phyloP scores from a whole-genome alignment of 2,329 filamentous ascomycete genomes.

The Fusarium anguioides region DNA sequence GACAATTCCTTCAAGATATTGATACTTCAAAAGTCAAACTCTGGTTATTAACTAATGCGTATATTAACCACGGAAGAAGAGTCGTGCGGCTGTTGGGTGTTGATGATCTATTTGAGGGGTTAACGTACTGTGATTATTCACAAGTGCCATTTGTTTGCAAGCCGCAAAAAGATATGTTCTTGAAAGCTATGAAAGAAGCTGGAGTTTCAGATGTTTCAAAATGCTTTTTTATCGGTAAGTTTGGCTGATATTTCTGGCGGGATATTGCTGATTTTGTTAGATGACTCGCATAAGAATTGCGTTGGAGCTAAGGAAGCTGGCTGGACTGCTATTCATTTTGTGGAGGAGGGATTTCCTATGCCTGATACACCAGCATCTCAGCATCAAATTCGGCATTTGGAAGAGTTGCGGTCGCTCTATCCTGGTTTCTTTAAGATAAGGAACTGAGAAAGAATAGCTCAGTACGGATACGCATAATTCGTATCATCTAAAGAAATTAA shows the following conservation, averaged over 20 bases:
- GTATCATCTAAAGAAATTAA: too few relatives aligned
- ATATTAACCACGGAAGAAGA: conserved; percentile 84
- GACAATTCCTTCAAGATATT: conserved; percentile 81
- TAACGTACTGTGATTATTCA: conserved; percentile 94
- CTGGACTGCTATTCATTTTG: conserved; percentile 86
- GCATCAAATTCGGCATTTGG: conserved; percentile 79
- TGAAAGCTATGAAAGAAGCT: conserved; percentile 88
- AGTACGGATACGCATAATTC: too few relatives aligned
- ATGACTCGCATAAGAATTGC: conserved; percentile 89
- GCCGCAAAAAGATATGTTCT: conserved; percentile 82
- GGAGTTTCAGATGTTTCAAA: conserved; percentile 69
- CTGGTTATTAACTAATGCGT: conserved; percentile 98
- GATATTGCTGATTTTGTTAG: conserved; percentile 54
- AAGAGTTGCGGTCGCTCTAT: conserved; percentile 79
- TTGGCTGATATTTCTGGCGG: fast-evolving
- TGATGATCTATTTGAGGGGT: conserved; percentile 90
- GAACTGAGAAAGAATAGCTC: background rate
- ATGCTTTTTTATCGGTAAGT: conserved; percentile 93
- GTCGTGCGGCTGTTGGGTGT: conserved; percentile 84
- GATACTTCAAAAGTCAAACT: conserved; percentile 84
- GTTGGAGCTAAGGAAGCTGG: conserved; percentile 80
- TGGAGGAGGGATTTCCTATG: conserved; percentile 76
- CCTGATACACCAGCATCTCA: conserved; percentile 74
- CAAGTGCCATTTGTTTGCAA: conserved; percentile 83
- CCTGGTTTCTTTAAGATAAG: conserved; percentile 81